Base-by-base conservation (phyloP, 1,139 yeast genomes). In the Pichia norvegensis region DNA sequence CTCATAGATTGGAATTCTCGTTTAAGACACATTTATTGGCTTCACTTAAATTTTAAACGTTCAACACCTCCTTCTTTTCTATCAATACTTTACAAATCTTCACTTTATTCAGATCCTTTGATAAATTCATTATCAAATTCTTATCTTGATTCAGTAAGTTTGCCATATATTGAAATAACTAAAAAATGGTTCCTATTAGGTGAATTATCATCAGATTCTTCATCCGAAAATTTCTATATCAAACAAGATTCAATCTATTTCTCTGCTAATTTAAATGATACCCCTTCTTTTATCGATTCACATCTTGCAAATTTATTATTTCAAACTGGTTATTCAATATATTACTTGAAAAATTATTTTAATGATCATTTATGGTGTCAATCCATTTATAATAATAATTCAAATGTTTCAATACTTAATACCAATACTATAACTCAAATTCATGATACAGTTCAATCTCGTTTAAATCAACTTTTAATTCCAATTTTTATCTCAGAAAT, bases 241-340 rank as follows among this genome's bases (percentile, higher is more conserved):
- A 3, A 20, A 20, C 11, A 23, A 21, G 16, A 5, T n/a, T n/a
- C 14, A 7, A 33, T 31, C 25, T n/a, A 25, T 29, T 16, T n/a
- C 13, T 17, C 23, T 14, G 75, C 70, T 52, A 13, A 11, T 27
- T 10, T 27, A 5, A 4, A 27, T 13, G 14, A 27, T 11, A 70
- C 83, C 1, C 97, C 97, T 0, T 60, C 64, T 9, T 85, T 83
- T 57, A 66, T 84, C 46, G 61, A 74, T 1, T 55, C 59, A 7
- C 65, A 66, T 16, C 63, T 75, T 1, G 80, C 86, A 2, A 61
- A 67, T 23, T 33, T 40, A 40, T 75, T 85, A 10, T 83, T 74
- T 54, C 85, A 86, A 48, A 79, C 85, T 23, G 98, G 98, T 1
- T 81, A 84, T 53, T 77, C 86, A 16, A 67, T 83, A n/a, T 73